Evolutionary conservation across 192 early-diverging fungal genomes (phyloP).

Genomic region (Podila horticola): DNA sequence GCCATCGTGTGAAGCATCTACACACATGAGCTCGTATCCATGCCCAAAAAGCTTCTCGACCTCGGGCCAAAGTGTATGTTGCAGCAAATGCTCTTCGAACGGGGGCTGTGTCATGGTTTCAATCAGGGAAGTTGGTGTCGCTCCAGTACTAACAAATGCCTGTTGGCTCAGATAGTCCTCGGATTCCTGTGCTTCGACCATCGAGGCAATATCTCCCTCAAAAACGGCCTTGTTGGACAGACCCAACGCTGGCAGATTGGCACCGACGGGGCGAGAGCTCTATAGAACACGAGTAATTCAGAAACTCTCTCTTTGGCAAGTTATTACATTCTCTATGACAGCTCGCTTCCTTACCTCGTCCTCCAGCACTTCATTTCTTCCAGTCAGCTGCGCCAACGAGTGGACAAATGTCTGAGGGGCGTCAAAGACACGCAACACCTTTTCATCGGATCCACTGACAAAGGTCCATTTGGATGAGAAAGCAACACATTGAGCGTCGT

Average conservation of each 20-base stretch:
- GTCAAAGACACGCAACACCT: conserved; percentile 90
- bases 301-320: too few species aligned
- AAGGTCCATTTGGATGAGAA: conserved; percentile 79
- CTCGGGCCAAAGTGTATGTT: conserved; percentile 97
- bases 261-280: conserved; percentile 73
- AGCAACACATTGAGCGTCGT: conserved; percentile 88
- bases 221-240: conserved; percentile 96
- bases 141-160: conserved; percentile 64
- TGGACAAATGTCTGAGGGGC: conserved; percentile 83
- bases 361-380: conserved; percentile 33
- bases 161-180: conserved; percentile 68
- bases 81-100: conserved; percentile 89
- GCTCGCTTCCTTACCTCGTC: conserved; percentile 41
- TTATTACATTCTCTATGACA: too few species aligned
- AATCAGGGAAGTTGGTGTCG: conserved; percentile 52
- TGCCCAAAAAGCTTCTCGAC: conserved; percentile 97
- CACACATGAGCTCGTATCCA: conserved; percentile 88
- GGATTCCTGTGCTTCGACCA: conserved; percentile 61
- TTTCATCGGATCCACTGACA: conserved; percentile 94
- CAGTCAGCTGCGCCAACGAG: conserved; percentile 65
- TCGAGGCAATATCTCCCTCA: conserved; percentile 58
- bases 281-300: background rate
- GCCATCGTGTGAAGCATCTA: conserved; percentile 79
- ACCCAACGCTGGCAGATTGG: conserved; percentile 90
- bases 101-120: conserved; percentile 72